These are phyloP conservation scores for Gonapodya sp. DNA, from an alignment of 192 early-diverging fungal genomes.

Conservation along the genomic window DNA sequence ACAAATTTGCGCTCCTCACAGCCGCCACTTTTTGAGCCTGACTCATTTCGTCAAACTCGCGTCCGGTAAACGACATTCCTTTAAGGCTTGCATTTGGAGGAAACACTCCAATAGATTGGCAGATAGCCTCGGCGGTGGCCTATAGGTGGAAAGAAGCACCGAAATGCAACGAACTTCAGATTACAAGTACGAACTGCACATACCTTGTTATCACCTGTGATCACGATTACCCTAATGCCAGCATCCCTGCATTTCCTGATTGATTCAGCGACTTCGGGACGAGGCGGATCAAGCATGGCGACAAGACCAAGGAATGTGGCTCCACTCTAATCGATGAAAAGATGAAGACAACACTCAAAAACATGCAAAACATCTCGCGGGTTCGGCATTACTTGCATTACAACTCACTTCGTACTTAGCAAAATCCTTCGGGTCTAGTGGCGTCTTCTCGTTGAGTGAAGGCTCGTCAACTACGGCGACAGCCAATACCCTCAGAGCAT, in stretches of 20 bases:
- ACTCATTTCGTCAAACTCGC: conserved; percentile 86
- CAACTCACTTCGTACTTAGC: conserved; percentile 49
- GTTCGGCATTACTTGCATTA: too few relatives aligned
- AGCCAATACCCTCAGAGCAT: conserved; percentile 81
- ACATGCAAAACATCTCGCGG: too few relatives aligned
- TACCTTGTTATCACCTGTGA: conserved; percentile 90
- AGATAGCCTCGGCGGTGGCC: conserved; percentile 93
- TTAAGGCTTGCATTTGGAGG: conserved; percentile 48
- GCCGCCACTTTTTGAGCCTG: conserved; percentile 59
- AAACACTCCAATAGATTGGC: conserved; percentile 90
- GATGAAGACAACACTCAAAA: conserved; percentile 14
- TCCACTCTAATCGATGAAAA: not conserved
- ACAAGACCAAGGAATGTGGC: conserved; percentile 85
- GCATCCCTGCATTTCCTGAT: conserved; percentile 83
- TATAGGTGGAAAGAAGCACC: not conserved
- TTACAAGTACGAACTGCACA: too few relatives aligned
- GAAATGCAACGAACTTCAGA: not conserved
- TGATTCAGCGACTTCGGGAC: conserved; percentile 75
- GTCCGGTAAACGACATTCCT: conserved; percentile 68
- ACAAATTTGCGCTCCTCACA: conserved; percentile 67
- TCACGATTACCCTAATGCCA: conserved; percentile 95
- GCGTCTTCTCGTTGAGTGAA: conserved; percentile 46
- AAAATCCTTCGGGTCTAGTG: conserved; percentile 43
- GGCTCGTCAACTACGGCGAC: conserved; percentile 78
- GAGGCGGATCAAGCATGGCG: conserved; percentile 96